Evolutionary conservation across 208 protist species (phyloP), one percentile per base, ranked within the genome.

Genomic region (Trypanosoma grayi): DNA sequence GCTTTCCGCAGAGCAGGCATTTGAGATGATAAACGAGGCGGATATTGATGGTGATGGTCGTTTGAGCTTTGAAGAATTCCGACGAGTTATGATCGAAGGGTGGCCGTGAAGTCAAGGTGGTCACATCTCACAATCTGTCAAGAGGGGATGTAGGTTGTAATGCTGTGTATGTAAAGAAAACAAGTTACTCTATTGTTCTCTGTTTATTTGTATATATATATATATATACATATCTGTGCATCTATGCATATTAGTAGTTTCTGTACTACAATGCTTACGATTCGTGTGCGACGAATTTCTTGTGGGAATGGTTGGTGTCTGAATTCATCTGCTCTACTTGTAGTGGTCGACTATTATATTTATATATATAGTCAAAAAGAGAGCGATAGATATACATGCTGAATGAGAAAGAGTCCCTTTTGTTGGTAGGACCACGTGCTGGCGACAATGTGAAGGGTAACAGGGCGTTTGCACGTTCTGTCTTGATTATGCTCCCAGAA

Each of bases 1-100:
- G 8, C 75, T 98, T 25, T 92, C 85, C 18, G 46, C 75, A 1
- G 87, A 97, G 60, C 90, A 98, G 58, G 88, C 87, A 34, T 93
- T 90, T 52, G 91, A 97, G 55, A 97, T 97, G 92, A 92, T 97
- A 57, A 81, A 70, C 43, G 92, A 97, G 65, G 90, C 75, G 0
- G 91, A 97, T 61, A 77, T 79, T 40, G 87, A 93, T 36, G 92
- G 92, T 25, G 91, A 97, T 72, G 90, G 95, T 9, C 84, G 81
- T 39, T 66, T 97, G 4, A 88, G 71, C 71, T 94, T 92, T 75
- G 82, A 87, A 20, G 92, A 97, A 39, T 97, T 96, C 71, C 69
- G 77, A 3, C 75, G 83, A n/a, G 73, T 97, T 14, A 95, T 94
- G 84, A 66, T 67, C 9, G 73, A 83, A 5, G 74, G 70, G 27